Conservation (phyloP, 148 eudicot species). For the Drosera capensis region DNA sequence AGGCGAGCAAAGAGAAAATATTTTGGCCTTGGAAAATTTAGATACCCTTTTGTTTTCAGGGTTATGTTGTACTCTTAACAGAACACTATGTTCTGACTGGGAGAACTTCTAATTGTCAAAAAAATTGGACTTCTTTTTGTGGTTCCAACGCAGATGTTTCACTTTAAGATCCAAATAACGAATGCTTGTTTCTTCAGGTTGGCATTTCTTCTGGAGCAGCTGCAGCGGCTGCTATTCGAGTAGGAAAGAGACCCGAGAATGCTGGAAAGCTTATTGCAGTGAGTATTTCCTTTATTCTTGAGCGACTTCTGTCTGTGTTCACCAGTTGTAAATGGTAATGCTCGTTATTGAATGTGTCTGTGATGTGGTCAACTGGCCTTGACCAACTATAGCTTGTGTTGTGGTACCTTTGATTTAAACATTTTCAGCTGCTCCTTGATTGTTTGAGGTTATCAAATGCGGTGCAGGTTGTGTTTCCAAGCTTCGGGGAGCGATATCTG, state of each 20-base stretch:
- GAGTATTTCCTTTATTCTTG: constrained; percentile 10
- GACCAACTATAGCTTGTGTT: too few species aligned
- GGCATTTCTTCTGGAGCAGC: constrained; percentile 99
- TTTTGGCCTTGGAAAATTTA: too few species aligned
- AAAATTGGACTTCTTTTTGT: background rate
- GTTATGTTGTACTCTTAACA: too few species aligned
- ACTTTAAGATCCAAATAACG: background rate
- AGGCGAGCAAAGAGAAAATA: too few species aligned
- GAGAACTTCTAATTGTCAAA: too few species aligned
- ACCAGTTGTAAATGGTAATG: too few species aligned
- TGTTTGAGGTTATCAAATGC: background rate
- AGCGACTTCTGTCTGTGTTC: too few species aligned
- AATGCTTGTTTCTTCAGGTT: constrained; percentile 25
- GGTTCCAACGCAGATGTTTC: background rate
- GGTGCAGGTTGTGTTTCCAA: constrained; percentile 59
- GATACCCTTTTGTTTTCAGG: too few species aligned
- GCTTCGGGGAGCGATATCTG: constrained; percentile 64
- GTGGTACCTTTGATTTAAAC: too few species aligned
- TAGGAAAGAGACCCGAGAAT: constrained; percentile 94
- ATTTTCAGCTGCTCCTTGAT: background rate
- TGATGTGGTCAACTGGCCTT: background rate
- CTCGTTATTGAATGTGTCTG: background rate
- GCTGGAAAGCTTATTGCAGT: constrained; percentile 95
- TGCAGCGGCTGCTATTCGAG: constrained; percentile 72
- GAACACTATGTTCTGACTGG: too few species aligned